Evolutionary conservation across 2,329 filamentous ascomycete species (phyloP).

Genomic region (Botryotinia convoluta): DNA sequence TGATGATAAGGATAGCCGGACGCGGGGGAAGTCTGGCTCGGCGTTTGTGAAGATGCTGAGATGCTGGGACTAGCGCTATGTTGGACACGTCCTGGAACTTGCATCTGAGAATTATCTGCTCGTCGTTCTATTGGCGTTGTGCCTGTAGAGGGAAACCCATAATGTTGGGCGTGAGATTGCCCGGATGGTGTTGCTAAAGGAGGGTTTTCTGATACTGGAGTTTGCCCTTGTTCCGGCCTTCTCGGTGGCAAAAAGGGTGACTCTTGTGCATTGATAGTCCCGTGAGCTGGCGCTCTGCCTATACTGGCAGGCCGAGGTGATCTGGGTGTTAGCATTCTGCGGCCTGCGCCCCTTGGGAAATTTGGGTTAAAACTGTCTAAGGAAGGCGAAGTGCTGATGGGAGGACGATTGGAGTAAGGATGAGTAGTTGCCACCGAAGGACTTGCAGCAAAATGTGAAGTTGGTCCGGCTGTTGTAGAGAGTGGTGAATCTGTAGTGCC

Average conservation of each 20-base stretch:
- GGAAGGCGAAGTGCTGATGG: constrained; percentile 27
- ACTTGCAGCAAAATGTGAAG: constrained; percentile 32
- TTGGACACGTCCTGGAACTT: constrained; percentile 42
- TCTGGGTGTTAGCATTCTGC: constrained; percentile 37
- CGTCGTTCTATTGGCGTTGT: constrained; percentile 39
- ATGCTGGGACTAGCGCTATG: constrained; percentile 47
- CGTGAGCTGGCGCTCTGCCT: constrained; percentile 44
- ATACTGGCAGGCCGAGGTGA: constrained; percentile 52
- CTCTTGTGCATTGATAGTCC: constrained; percentile 48
- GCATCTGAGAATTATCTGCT: constrained; percentile 38
- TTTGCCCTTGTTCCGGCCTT: constrained; percentile 43
- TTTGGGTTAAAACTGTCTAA: constrained; percentile 32
- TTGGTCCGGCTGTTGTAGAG: constrained; percentile 23
- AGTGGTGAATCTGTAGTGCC: constrained; percentile 30
- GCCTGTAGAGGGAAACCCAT: constrained; percentile 42
- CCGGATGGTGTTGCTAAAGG: constrained; percentile 42
- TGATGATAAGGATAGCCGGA: constrained; percentile 33
- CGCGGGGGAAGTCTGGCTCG: constrained; percentile 42
- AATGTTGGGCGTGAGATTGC: constrained; percentile 30
- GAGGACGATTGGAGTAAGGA: constrained; percentile 29
- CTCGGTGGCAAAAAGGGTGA: constrained; percentile 47
- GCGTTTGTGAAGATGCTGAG: constrained; percentile 47
- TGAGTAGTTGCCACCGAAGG: constrained; percentile 27
- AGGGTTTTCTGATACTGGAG: constrained; percentile 42
- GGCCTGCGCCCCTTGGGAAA: constrained; percentile 26